Evolutionary conservation across 352 stramenopile species (phyloP), one percentile per base, ranked within the genome.

Genomic region (Globisporangium uncinulatum): DNA sequence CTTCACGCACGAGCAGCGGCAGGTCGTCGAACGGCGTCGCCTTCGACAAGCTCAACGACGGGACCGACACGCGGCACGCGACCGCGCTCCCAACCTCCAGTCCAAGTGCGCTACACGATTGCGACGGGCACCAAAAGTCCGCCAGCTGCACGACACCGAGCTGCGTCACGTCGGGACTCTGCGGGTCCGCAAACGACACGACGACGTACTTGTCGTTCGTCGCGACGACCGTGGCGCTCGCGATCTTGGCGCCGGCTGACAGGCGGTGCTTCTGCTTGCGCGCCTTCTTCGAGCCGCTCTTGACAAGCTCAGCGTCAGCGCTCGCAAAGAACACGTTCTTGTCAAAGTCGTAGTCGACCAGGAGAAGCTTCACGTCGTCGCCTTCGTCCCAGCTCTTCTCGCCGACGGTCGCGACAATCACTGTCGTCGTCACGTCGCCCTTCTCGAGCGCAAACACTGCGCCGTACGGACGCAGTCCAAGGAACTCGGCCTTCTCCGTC

Each of bases 321-420:
- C 65, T 56, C 10, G 71, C 86, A 46, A 83, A 93, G 63, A 83
- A 95, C 39, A 96, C 74, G 43, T 73, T 72, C 72, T 94, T 96
- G 31, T 86, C 86, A 48, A 88, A 88, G 59, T 96, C 85, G 62
- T 87, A 96, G 67, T 96, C 83, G 1, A 86, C 81, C 3, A 94
- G 68, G 14, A 89, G 56, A 45, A 96, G 43, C 73, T 94, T 92
- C 32, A 90, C 70, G 37, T 56, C 69, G 53, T 85, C 68, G 37
- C 77, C 78, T 64, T 92, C 79, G 49, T 79, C 66, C 71, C 73
- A 88, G 21, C 66, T 51, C 8, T 50, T 65, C 6, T 66, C 63
- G 17, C 73, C 61, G 46, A 75, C 57, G 8, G 66, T 69, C 10
- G 78, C 69, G 19, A 93, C 84, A 39, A 95, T 65, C 21, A 94